Base-by-base conservation (phyloP, 2,329 filamentous ascomycete genomes). In the Penicillium hordei region DNA sequence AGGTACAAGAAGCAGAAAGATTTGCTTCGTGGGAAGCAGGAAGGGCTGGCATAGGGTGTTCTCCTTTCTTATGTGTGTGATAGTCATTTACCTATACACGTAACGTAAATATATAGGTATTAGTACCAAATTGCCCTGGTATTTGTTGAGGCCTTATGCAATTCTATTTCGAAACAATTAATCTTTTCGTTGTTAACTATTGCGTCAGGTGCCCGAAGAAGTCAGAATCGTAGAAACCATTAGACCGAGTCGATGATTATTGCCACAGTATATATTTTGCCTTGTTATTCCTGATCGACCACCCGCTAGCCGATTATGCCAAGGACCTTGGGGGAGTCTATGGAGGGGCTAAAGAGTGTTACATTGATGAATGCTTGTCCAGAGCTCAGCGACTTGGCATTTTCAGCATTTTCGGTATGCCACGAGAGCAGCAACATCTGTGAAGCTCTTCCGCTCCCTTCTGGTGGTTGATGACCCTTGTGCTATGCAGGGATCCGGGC, bases 1-100 rank as follows among this genome's bases (percentile, higher is more conserved):
- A 17, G 1, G 0, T 62, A 61, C 25, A 51, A 40, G 46, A 53
- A 25, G 52, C 40, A 61, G 39, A 59, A 57, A 19, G 19, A 40
- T 8, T 19, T 21, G 13, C 39, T 62, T 25, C 33, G 5, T 17
- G 25, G 40, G 4, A 65, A 54, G 40, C 52, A 61, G 33, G 61
- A 62, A 36, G 57, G 57, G 3, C 31, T 58, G 36, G 34, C 43
- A 36, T 58, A 54, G 25, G 8, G 19, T 15, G 12, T 23, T 36
- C 15, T 36, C 21, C 21, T 34, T 25, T 19, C 10, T 12, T 27
- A 29, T 19, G 17, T 13, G 17, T 44, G 25, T 5, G n/a, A 39
- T 21, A 21, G n/a, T 6, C 19, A 40, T 40, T 40, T 21, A 21
- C 4, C 4, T 40, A 40, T 19, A 2, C 15, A 17, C 5, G 13